Evolutionary conservation across 2,329 filamentous ascomycete species (phyloP).

Genomic region (Fusarium illudens): DNA sequence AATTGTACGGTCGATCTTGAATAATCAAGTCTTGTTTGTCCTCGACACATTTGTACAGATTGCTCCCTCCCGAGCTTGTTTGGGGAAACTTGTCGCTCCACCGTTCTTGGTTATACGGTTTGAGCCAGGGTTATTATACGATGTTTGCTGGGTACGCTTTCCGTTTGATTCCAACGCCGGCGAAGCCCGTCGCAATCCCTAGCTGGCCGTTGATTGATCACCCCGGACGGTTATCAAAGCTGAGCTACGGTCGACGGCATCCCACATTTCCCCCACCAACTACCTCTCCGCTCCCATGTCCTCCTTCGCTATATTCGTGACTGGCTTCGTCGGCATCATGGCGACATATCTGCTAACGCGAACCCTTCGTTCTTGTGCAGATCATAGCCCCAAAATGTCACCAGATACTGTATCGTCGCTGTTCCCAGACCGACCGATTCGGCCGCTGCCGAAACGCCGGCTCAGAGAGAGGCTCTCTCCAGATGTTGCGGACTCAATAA

Average conservation of each 20-base stretch:
- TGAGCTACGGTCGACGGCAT: slow-evolving; percentile 6
- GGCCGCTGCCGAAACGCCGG: slow-evolving; percentile 87
- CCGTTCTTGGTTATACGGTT: slow-evolving; percentile 36
- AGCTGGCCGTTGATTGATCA: slow-evolving; percentile 7
- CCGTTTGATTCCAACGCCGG: slow-evolving; percentile 16
- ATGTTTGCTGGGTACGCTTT: slow-evolving; percentile 56
- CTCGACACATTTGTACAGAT: slow-evolving; percentile 13
- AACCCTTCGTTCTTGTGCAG: slow-evolving; percentile 45
- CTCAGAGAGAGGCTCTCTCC: slow-evolving; percentile 88
- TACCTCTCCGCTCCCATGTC: slow-evolving; percentile 19
- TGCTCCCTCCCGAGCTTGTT: slow-evolving; percentile 8
- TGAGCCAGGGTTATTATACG: slow-evolving; percentile 36
- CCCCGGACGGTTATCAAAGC: slow-evolving; percentile 2
- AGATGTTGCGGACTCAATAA: slow-evolving; percentile 82
- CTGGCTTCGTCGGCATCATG: slow-evolving; percentile 19
- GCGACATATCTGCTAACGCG: slow-evolving; percentile 44
- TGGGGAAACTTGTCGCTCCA: slow-evolving; percentile 20
- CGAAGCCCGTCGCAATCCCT: slow-evolving; percentile 5
- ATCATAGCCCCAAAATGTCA: slow-evolving; percentile 64
- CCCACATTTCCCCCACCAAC: slow-evolving; percentile 7
- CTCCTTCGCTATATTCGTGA: slow-evolving; percentile 18
- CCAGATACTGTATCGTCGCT: slow-evolving; percentile 81
- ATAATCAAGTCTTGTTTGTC: slow-evolving; percentile 15
- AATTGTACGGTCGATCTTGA: slow-evolving; percentile 19
- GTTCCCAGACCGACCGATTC: slow-evolving; percentile 90